phyloP scores from a whole-genome alignment of 192 early-diverging fungal genomes.

The Coemansia sp. region DNA sequence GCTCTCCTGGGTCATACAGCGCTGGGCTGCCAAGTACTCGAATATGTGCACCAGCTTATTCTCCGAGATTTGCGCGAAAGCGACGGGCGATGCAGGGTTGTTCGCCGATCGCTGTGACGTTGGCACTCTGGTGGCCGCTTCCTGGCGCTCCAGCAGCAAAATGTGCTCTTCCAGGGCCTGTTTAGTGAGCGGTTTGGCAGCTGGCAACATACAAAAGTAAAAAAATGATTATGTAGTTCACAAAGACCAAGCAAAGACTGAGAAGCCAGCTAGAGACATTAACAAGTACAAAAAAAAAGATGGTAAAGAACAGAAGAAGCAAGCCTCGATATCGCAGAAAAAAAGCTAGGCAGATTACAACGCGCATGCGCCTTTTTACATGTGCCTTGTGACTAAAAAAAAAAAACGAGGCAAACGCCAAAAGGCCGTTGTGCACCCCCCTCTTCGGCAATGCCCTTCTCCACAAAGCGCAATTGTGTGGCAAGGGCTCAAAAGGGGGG shows the following conservation, averaged over 20 bases:
- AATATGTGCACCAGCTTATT: conserved; percentile 40
- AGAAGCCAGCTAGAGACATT: neutral
- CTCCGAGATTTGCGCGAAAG: conserved; percentile 22
- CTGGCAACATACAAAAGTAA: neutral
- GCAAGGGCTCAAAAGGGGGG: neutral
- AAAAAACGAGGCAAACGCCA: neutral
- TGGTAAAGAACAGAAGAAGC: conserved; percentile 1
- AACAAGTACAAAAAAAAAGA: neutral
- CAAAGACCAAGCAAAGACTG: neutral
- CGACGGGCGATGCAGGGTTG: conserved; percentile 2
- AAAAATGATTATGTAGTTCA: conserved; percentile 2
- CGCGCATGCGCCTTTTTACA: neutral
- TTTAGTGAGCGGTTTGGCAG: conserved; percentile 33
- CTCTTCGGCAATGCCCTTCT: no score
- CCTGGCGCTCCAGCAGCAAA: conserved; percentile 17
- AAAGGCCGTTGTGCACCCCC: neutral
- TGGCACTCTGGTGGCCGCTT: neutral
- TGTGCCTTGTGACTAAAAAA: neutral
- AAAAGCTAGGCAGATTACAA: conserved; percentile 11
- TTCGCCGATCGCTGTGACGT: conserved; percentile 9
- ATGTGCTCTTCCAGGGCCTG: conserved; percentile 28
- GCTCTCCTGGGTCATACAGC: conserved; percentile 34
- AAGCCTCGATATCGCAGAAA: neutral
- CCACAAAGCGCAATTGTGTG: no score
- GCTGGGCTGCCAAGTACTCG: conserved; percentile 38